A percentile compares a stretch with the other conserved stretches of the same genome.
Evolutionary conservation across 306 rosid species (phyloP).

Genomic region (Quercus robur): DNA sequence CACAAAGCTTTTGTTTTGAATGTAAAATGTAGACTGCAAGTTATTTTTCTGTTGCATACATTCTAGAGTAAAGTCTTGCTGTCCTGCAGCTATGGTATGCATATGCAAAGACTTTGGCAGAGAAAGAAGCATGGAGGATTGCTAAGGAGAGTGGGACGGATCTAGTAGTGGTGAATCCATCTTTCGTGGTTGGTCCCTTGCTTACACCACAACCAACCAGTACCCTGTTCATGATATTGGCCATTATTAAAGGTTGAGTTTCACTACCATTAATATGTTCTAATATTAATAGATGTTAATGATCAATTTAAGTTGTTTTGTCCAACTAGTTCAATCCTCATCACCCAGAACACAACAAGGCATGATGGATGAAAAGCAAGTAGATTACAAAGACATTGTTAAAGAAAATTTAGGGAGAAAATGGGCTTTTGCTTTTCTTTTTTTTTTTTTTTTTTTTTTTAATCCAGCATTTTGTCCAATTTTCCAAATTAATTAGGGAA

Average conservation of each 20-base stretch:
- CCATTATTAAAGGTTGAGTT: slow-evolving; percentile 50
- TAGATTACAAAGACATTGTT: not conserved
- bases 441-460: too few relatives aligned
- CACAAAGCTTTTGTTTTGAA: not conserved
- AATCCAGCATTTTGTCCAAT: too few relatives aligned
- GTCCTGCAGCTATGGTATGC: slow-evolving; percentile 82
- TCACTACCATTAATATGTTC: not conserved
- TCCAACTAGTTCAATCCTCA: too few relatives aligned
- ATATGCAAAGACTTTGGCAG: slow-evolving; percentile 72
- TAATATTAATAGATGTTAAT: too few relatives aligned
- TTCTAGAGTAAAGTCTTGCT: slow-evolving; percentile 1
- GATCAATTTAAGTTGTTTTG: too few relatives aligned
- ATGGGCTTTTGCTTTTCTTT: too few relatives aligned
- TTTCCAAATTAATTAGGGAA: too few relatives aligned
- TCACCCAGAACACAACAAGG: too few relatives aligned
- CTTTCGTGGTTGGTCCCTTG: slow-evolving; percentile 76
- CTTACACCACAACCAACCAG: slow-evolving; percentile 84
- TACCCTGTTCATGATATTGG: slow-evolving; percentile 47
- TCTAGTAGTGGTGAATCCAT: slow-evolving; percentile 76
- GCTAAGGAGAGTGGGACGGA: slow-evolving; percentile 59
- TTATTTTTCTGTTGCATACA: not conserved
- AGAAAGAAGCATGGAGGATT: slow-evolving; percentile 72
- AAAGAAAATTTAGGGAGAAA: not conserved
- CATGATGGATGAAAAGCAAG: too few relatives aligned
- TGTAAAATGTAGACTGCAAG: not conserved